A percentile compares a stretch with the other conserved stretches of the same genome.
These are phyloP conservation scores for Paraphysoderma sedebokerense DNA, from an alignment of 371 early-diverging fungal genomes.

Conservation along the genomic window DNA sequence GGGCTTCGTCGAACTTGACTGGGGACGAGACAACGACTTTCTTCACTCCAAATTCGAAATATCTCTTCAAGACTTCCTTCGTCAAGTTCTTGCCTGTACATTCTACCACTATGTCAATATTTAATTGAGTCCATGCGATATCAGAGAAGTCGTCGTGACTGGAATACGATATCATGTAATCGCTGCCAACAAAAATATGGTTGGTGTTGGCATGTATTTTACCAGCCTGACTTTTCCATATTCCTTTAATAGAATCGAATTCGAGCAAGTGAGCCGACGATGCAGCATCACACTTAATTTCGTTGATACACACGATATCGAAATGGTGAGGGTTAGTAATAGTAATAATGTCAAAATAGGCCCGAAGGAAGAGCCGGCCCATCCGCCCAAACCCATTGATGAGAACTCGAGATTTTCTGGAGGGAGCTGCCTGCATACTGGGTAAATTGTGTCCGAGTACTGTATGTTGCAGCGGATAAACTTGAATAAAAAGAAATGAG, in stretches of 20 bases:
- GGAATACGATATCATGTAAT: background rate
- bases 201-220: background rate
- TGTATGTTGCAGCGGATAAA: too few relatives aligned
- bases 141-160: background rate
- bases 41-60: background rate
- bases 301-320: background rate
- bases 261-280: constrained; percentile 1
- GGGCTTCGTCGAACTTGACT: background rate
- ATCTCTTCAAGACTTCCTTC: background rate
- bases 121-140: background rate
- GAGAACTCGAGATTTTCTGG: background rate
- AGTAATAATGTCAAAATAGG: background rate
- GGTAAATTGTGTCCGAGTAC: too few relatives aligned
- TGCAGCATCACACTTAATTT: background rate
- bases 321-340: background rate
- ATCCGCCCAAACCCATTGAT: constrained; percentile 1
- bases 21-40: constrained; percentile 3
- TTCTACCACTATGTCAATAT: constrained; percentile 1
- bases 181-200: background rate
- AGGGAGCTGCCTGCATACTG: too few relatives aligned
- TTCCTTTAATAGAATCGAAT: constrained; percentile 2
- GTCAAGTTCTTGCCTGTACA: constrained; percentile 3
- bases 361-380: constrained; percentile 1
- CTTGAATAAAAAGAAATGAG: too few relatives aligned
- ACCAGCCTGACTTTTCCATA: background rate